These are phyloP conservation scores for Mycena kentingensis DNA, from an alignment of 768 basidiomycete genomes.

Conservation along the genomic window DNA sequence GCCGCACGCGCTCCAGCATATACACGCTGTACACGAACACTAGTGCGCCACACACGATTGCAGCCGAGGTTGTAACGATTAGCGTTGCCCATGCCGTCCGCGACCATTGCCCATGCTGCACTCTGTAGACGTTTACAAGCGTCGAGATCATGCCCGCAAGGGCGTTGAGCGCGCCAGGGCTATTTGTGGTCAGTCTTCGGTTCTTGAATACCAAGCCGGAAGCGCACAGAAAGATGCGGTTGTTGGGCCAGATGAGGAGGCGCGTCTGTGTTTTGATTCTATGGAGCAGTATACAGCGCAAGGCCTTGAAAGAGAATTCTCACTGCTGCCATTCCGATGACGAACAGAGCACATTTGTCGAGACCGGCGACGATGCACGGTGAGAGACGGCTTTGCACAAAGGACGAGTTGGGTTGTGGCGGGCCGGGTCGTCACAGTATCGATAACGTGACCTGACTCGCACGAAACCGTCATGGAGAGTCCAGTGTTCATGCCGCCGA, in stretches of 20 bases:
- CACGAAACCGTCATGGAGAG: too few relatives aligned
- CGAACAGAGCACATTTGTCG: too few relatives aligned
- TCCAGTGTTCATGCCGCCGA: too few relatives aligned
- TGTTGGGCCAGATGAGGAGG: slow-evolving; percentile 61
- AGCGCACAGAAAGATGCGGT: slow-evolving; percentile 57
- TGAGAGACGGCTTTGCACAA: too few relatives aligned
- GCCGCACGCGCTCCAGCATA: slow-evolving; percentile 32
- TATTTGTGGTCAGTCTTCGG: slow-evolving; percentile 15
- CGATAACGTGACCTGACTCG: too few relatives aligned
- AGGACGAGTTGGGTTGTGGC: too few relatives aligned
- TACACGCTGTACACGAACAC: slow-evolving; percentile 30
- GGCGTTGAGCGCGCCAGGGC: slow-evolving; percentile 41
- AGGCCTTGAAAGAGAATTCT: too few relatives aligned
- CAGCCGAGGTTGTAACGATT: slow-evolving; percentile 30
- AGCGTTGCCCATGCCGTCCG: slow-evolving; percentile 30
- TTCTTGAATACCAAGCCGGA: not conserved
- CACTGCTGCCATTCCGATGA: too few relatives aligned
- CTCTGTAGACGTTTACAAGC: slow-evolving; percentile 16
- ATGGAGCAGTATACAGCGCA: too few relatives aligned
- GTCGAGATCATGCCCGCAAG: slow-evolving; percentile 36
- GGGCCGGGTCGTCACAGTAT: too few relatives aligned
- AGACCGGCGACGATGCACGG: too few relatives aligned
- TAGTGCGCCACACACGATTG: slow-evolving; percentile 32
- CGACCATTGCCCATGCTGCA: slow-evolving; percentile 32
- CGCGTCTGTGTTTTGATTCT: too few relatives aligned